phyloP scores from a whole-genome alignment of 768 basidiomycete species.

The Tephrocybe sp. region DNA sequence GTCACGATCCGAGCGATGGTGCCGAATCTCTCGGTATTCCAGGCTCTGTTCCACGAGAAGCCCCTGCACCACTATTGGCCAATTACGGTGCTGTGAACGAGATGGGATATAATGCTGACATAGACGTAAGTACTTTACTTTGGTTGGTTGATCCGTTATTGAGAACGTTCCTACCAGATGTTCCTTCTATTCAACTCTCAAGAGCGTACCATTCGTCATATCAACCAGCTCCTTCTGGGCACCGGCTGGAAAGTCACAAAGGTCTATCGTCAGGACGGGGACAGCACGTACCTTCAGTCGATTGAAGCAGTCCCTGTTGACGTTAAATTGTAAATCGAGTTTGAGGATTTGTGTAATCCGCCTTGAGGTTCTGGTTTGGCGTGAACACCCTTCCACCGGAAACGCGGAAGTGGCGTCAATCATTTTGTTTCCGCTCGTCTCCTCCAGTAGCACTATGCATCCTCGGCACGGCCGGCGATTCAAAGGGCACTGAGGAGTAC shows the following conservation, averaged over 20 bases:
- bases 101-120: slow-evolving; percentile 33
- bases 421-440: too few species aligned
- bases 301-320: slow-evolving; percentile 24
- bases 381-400: too few species aligned
- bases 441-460: too few species aligned
- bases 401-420: too few species aligned
- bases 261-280: slow-evolving; percentile 21
- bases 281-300: slow-evolving; percentile 18
- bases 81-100: slow-evolving; percentile 37
- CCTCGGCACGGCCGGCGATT: too few species aligned
- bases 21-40: slow-evolving; percentile 16
- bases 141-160: background rate
- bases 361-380: too few species aligned
- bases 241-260: slow-evolving; percentile 33
- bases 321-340: background rate
- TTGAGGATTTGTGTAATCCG: too few species aligned
- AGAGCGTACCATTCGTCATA: slow-evolving; percentile 35
- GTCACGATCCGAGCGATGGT: slow-evolving; percentile 3
- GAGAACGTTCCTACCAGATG: slow-evolving; percentile 30
- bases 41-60: slow-evolving; percentile 18
- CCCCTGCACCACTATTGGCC: slow-evolving; percentile 32
- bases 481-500: too few species aligned
- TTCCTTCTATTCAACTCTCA: slow-evolving; percentile 35
- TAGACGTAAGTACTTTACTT: slow-evolving; percentile 26
- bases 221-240: slow-evolving; percentile 23